Conservation (phyloP, 2,329 filamentous ascomycete species). For the Diaporthe aspalathi region DNA sequence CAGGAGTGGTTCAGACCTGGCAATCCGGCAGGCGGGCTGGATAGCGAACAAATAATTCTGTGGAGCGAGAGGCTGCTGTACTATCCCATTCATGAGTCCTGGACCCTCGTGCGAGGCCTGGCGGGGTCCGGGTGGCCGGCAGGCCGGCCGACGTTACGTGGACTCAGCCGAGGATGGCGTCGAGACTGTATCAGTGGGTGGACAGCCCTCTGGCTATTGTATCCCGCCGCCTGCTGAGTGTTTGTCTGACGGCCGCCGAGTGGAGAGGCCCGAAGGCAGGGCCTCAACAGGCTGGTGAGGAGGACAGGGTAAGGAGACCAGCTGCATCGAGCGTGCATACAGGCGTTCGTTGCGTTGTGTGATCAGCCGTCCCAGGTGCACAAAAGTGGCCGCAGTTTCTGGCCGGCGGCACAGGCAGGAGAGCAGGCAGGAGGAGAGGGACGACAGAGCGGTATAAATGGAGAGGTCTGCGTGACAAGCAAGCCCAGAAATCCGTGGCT, state of each 20-base stretch:
- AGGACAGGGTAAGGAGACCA: conserved; percentile 26
- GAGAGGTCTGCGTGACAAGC: conserved; percentile 19
- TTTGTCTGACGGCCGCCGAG: conserved; percentile 30
- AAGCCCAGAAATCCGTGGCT: conserved; percentile 15
- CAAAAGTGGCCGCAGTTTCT: conserved; percentile 22
- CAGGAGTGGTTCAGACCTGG: neutral
- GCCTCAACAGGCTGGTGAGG: conserved; percentile 36
- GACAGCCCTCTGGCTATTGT: neutral
- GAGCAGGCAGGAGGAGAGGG: conserved; percentile 21
- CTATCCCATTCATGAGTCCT: conserved; percentile 29
- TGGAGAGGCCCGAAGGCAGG: conserved; percentile 27
- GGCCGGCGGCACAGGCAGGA: conserved; percentile 27
- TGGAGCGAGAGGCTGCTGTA: conserved; percentile 2
- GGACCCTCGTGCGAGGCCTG: conserved; percentile 22
- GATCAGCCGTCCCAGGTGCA: conserved; percentile 30
- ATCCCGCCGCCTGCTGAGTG: conserved; percentile 16
- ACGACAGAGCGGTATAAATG: conserved; percentile 8
- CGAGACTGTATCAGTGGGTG: conserved; percentile 33
- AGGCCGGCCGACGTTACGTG: conserved; percentile 35
- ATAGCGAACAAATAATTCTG: neutral
- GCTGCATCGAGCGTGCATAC: conserved; percentile 38
- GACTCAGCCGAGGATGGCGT: conserved; percentile 31
- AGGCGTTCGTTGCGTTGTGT: conserved; percentile 28
- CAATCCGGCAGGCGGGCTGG: neutral
- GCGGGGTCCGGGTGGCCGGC: conserved; percentile 31